A percentile compares a stretch with the other conserved stretches of the same genome.
Conservation (phyloP, 208 protist genomes). For the Acanthamoeba sp. region DNA sequence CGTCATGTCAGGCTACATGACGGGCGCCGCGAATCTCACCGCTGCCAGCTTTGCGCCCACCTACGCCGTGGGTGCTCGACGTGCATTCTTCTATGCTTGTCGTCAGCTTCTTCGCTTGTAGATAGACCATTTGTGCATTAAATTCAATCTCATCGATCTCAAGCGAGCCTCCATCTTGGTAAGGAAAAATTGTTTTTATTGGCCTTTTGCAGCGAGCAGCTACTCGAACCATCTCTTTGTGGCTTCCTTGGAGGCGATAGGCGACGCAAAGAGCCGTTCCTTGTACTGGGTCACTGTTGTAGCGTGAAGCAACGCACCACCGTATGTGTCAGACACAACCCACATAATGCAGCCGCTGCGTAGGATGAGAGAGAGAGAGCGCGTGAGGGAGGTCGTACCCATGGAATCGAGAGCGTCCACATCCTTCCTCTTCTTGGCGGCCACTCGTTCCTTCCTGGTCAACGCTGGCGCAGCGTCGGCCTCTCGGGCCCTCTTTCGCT, state of each 20-base stretch:
- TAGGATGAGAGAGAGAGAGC: background rate
- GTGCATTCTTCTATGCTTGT: no score
- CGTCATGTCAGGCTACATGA: no score
- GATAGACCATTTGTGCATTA: no score
- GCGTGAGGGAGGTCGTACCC: background rate
- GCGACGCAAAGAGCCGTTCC: background rate
- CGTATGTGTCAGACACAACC: background rate
- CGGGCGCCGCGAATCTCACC: no score
- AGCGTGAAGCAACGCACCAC: no score
- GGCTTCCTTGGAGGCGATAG: background rate
- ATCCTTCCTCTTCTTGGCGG: conserved; percentile 42
- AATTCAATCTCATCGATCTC: no score
- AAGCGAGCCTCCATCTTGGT: no score
- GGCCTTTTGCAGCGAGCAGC: no score
- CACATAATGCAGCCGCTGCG: background rate
- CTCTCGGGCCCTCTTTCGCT: conserved; percentile 26
- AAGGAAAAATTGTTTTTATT: no score
- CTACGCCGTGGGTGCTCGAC: no score
- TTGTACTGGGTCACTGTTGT: conserved; percentile 22
- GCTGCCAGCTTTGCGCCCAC: no score
- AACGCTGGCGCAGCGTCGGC: background rate
- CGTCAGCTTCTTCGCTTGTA: no score
- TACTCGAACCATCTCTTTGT: conserved; percentile 50
- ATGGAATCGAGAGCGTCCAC: background rate
- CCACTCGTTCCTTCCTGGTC: background rate